Evolutionary conservation across 768 basidiomycete species (phyloP), one percentile per base, ranked within the genome.

Genomic region (Phylloporus scabripes): DNA sequence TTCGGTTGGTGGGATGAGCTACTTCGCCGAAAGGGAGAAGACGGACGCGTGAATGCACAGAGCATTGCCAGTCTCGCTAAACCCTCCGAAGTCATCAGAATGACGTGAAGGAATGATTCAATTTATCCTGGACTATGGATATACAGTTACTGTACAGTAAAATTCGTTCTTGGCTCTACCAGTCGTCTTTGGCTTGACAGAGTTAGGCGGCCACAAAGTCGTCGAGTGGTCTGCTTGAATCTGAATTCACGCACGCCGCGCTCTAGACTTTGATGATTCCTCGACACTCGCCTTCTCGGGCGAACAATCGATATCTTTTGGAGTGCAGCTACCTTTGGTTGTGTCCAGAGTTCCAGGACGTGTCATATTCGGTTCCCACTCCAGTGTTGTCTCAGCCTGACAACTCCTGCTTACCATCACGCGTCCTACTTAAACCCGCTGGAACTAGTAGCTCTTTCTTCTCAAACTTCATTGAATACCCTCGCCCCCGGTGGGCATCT

Each of bases 1-100:
- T 98, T 94, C 64, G 91, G 89, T 20, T 99, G 96, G 96, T 99
- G 96, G 96, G 92, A 96, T 61, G 85, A 87, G 52, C 81, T 99
- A 37, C 61, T 86, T 53, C 72, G 71, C 46, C 82, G 87, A 32
- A 80, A 73, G 63, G 72, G 73, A 52, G 55, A 51, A 11, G 60
- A 80, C 15, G 87, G 86, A 7, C 72, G 75, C 20, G 74, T 91
- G 9, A 40, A 59, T 4, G 79, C 81, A 0, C 74, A 74, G 63
- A 72, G 60, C 46, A 62, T 81, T 5, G 70, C 66, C 7, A 85
- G 81, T 4, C 56, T 87, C 17, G 85, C 76, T 5, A 87, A 91
- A 55, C 84, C 85, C 9, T 79, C 75, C 47, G 83, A 80, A 61
- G 87, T 93, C 7, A 66, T 92, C 53, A 82, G 77, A 68, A 85